Conservation (phyloP, 2,329 filamentous ascomycete genomes). For the Penicillium glabrum region DNA sequence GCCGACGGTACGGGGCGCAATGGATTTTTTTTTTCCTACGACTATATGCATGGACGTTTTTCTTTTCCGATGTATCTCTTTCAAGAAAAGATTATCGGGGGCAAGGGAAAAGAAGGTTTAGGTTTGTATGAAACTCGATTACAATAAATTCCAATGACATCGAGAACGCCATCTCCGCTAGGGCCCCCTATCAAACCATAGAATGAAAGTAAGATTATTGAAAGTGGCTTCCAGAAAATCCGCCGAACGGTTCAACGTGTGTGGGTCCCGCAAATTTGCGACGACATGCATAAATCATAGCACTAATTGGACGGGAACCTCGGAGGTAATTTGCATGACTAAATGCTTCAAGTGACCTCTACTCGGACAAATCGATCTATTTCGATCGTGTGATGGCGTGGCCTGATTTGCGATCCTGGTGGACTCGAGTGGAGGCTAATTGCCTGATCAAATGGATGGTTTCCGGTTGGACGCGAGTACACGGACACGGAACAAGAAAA, state of each 20-base stretch:
- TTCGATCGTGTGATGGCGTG: slow-evolving; percentile 17
- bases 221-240: slow-evolving; percentile 1
- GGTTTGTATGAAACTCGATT: not conserved
- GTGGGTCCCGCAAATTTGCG: slow-evolving; percentile 7
- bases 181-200: not conserved
- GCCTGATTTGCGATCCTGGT: slow-evolving; percentile 11
- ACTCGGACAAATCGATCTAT: not conserved
- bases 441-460: slow-evolving; percentile 12
- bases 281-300: not conserved
- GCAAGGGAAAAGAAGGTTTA: too few relatives aligned
- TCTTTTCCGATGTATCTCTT: not conserved
- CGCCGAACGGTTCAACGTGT: not conserved
- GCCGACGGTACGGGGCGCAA: slow-evolving; percentile 8
- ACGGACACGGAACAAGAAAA: not conserved
- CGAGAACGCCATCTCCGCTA: not conserved
- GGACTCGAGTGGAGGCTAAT: slow-evolving; percentile 2
- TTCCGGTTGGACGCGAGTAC: slow-evolving; percentile 3
- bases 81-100: too few relatives aligned
- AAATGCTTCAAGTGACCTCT: not conserved
- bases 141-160: not conserved
- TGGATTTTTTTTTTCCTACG: not conserved
- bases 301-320: not conserved
- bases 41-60: not conserved
- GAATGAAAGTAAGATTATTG: not conserved
- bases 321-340: not conserved